Percentiles rank a stretch among this genome's conserved stretches.
Conservation (phyloP, 208 protist genomes). For the Porcisia deanei region DNA sequence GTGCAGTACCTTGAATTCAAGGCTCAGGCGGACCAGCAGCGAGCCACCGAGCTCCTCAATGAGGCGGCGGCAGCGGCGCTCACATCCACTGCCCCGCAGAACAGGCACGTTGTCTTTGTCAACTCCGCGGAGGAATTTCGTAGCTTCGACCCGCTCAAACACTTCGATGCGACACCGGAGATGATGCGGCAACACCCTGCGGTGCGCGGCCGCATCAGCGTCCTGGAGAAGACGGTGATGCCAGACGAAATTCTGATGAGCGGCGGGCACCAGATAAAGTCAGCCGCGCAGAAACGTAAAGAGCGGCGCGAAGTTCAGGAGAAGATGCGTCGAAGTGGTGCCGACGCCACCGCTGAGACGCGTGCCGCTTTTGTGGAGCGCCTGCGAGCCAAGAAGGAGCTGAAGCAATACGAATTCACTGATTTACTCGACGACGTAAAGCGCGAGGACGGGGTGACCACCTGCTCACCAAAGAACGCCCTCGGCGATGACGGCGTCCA, state of each 20-base stretch:
- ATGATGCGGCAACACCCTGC: conserved; percentile 89
- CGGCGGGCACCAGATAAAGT: conserved; percentile 63
- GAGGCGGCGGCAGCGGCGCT: conserved; percentile 73
- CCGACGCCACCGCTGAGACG: conserved; percentile 25
- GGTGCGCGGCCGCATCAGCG: conserved; percentile 61
- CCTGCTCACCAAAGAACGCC: conserved; percentile 21
- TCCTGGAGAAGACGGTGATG: conserved; percentile 81
- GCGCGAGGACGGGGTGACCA: neutral
- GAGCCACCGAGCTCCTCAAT: conserved; percentile 73
- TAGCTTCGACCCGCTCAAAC: conserved; percentile 65
- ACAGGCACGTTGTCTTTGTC: conserved; percentile 89
- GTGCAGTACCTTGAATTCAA: conserved; percentile 89
- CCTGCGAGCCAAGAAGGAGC: conserved; percentile 51
- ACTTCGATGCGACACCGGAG: conserved; percentile 84
- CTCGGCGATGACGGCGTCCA: neutral
- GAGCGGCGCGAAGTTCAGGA: conserved; percentile 76
- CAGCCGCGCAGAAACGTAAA: conserved; percentile 64
- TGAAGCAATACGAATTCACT: conserved; percentile 69
- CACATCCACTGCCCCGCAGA: conserved; percentile 60
- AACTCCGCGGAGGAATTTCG: conserved; percentile 82
- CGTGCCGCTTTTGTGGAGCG: conserved; percentile 47
- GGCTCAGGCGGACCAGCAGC: conserved; percentile 56
- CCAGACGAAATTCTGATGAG: conserved; percentile 82
- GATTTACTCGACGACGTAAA: conserved; percentile 42
- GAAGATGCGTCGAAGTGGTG: conserved; percentile 45